Base-by-base conservation (phyloP, 1,284 basidiomycete species). In the Melampsora medusae region DNA sequence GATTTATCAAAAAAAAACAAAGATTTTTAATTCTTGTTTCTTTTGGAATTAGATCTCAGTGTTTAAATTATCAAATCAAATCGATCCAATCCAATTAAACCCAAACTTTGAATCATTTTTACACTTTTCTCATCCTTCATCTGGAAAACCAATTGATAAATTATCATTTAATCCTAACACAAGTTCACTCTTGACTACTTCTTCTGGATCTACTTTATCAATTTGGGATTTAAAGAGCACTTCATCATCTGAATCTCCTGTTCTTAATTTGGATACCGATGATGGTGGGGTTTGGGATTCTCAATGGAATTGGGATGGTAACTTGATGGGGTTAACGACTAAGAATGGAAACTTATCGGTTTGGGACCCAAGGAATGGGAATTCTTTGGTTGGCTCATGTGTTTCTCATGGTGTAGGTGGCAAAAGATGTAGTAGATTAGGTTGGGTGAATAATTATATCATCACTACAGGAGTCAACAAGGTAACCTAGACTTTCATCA, bases 391-490 rank as follows among this genome's bases (percentile, higher is more conserved):
- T 9, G 59, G 22, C 46, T 49, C 17, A 12, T 49, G 16, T 35
- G 19, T 22, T 25, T 46, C 78, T 2, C 75, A 79, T 1, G 73
- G 80, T 5, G 74, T 78, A 0, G 75, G 61, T 49, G 70, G 81
- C 16, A 80, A 84, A 35, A 84, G 84, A 78, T 83, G 83, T 1
- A 79, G 82, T 4, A 75, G 80, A 31, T 62, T 83, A 10, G 77
- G 75, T 9, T 83, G 81, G 77, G 79, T 82, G 6, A 81, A 80
- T 9, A 77, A 80, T 14, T 81, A 84, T 33, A 78, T 85, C 62
- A 82, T 85, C 78, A 78, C 84, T 17, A 85, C 84, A 0, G 83
- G 84, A 1, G 84, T 84, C 71, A 83, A 83, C 7, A 82, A 83
- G 59, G 79, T 80, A 50, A 61, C 28, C 38, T 64, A 12, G 16